These are phyloP conservation scores for Cercophora scortea DNA, from an alignment of 495 filamentous ascomycete species.

Conservation along the genomic window DNA sequence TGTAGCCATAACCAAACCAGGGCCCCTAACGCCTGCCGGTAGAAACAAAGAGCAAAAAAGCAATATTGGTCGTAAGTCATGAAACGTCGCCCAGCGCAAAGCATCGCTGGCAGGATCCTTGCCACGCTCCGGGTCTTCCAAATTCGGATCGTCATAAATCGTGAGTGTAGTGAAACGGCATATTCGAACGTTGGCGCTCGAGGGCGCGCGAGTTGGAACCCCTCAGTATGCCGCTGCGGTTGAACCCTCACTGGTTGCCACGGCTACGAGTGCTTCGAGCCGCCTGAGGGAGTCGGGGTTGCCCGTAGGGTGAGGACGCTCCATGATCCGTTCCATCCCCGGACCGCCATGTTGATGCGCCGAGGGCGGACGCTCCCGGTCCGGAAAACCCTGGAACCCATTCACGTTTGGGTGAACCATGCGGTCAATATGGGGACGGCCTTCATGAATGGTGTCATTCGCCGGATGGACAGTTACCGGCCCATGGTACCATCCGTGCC, in stretches of 20 bases:
- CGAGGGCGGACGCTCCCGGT: constrained; percentile 20
- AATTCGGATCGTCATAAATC: neutral
- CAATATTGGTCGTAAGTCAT: neutral
- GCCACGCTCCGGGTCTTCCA: neutral
- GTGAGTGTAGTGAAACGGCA: neutral
- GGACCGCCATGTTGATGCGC: constrained; percentile 10
- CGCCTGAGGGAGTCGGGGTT: constrained; percentile 48
- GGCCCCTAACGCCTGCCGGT: constrained; percentile 2
- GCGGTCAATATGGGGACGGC: constrained; percentile 34
- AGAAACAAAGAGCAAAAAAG: constrained; percentile 1
- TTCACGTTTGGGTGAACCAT: constrained; percentile 42
- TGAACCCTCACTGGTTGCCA: constrained; percentile 76
- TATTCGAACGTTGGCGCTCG: neutral
- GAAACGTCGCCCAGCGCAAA: neutral
- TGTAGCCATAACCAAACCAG: constrained; percentile 6
- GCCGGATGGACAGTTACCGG: constrained; percentile 31
- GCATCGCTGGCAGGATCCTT: neutral
- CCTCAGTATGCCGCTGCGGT: constrained; percentile 41
- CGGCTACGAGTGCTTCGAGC: constrained; percentile 79
- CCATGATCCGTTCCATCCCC: constrained; percentile 21
- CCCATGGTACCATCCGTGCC: constrained; percentile 64
- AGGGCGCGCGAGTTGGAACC: neutral
- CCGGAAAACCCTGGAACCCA: constrained; percentile 37
- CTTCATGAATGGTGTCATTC: constrained; percentile 28
- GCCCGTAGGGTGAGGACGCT: constrained; percentile 14